Base-by-base conservation (phyloP, 2,329 filamentous ascomycete species). In the Ceratocystis cubensis region DNA sequence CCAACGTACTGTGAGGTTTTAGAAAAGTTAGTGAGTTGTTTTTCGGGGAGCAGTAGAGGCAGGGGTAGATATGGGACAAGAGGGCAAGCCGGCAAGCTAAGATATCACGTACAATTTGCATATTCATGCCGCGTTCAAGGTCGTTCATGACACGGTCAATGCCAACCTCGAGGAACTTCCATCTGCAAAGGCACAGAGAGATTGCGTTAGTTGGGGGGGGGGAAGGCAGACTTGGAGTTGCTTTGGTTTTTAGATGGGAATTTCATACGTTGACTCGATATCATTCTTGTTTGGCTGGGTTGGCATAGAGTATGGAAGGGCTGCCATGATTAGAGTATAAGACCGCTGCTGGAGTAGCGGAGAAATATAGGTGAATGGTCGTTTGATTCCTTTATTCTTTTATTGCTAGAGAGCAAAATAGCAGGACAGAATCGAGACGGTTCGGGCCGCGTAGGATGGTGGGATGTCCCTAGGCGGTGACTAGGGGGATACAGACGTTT, bases 81-180 rank as follows among this genome's bases (percentile, higher is more conserved):
- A 20, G 33, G 20, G 33, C 8, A 30, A 63, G 10, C 30, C 41
- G 20, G 56, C 20, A 20, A n/a, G 33, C 2, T 37, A 53, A n/a
- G 15, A 22, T 62, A 44, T 25, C 37, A 37, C 28, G 66, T 79
- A 89, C 86, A 71, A 90, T 93, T 72, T 88, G 85, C 86, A 97
- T 91, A 73, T 96, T 92, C 77, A 99, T 89, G 69, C 94, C 94
- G 70, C 91, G 88, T 73, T 93, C 89, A 33, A 97, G 82, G 73
- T 95, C 89, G 71, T 85, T 84, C 93, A 99, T 97, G 73, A 99
- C 95, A 75, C 88, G 89, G 70, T 91, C 86, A 71, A 99, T 91
- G 70, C 93, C 92, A 69, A 82, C 82, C 76, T 96, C 88, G 64
- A 99, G 82, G 76, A 96, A 97, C 67, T 82, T 80, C 94, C 94